phyloP scores from a whole-genome alignment of 257 asterid genomes.

The Ophiorrhiza pumila region DNA sequence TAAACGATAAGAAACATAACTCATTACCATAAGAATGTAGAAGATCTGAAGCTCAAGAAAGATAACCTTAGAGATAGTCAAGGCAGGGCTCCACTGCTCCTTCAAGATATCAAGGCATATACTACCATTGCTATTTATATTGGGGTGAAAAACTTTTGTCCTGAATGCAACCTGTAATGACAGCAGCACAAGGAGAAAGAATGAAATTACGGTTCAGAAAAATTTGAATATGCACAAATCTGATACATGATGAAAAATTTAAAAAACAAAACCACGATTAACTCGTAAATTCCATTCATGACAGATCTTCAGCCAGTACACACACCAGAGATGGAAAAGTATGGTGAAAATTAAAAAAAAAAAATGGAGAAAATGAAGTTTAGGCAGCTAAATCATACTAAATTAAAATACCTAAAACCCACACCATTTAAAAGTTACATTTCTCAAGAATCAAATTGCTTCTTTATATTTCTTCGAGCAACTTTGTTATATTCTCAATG shows the following conservation, averaged over 20 bases:
- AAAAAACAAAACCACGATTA: not conserved
- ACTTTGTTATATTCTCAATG: not conserved
- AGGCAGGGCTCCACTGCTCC: constrained; percentile 90
- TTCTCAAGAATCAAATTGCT: too few species aligned
- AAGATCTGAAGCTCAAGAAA: constrained; percentile 6
- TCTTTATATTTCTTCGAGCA: not conserved
- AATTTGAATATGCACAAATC: not conserved
- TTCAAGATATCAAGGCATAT: constrained; percentile 79
- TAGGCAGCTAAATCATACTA: not conserved
- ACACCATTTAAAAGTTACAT: not conserved
- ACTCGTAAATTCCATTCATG: too few species aligned
- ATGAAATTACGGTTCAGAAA: not conserved
- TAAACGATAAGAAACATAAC: not conserved
- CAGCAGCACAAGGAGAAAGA: constrained; percentile 12
- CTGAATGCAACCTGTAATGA: constrained; percentile 65
- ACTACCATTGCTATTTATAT: constrained; percentile 74
- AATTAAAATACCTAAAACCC: not conserved
- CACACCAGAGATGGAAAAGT: too few species aligned
- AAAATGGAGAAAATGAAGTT: not conserved
- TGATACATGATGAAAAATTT: too few species aligned
- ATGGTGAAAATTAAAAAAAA: too few species aligned
- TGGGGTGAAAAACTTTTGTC: constrained; percentile 77
- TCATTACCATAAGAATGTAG: not conserved
- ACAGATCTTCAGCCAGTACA: too few species aligned
- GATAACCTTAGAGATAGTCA: constrained; percentile 70